These are phyloP conservation scores for Euphrasia arctica DNA, from an alignment of 305 asterid species.

Conservation along the genomic window DNA sequence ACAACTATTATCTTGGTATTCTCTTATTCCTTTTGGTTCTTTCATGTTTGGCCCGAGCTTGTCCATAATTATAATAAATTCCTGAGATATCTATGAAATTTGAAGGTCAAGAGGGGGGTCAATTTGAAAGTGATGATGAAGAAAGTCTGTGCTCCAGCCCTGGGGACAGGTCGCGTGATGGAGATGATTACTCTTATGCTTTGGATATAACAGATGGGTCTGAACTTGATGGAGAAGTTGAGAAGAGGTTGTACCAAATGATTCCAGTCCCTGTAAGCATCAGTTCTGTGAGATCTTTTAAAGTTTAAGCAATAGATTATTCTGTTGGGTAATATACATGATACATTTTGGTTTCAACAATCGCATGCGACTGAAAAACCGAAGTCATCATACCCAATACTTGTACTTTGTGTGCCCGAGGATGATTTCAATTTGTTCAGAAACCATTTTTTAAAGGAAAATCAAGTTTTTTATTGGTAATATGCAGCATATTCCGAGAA, in stretches of 20 bases:
- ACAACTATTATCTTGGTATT: slow-evolving; percentile 49
- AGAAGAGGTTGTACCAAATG: slow-evolving; percentile 80
- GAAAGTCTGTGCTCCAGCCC: slow-evolving; percentile 71
- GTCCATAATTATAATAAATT: slow-evolving; percentile 23
- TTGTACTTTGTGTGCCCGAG: slow-evolving; percentile 21
- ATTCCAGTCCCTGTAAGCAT: slow-evolving; percentile 73
- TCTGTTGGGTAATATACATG: neutral
- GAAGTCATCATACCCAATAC: neutral
- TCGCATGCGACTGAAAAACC: slow-evolving; percentile 12
- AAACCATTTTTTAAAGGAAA: slow-evolving; percentile 4
- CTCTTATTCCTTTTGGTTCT: slow-evolving; percentile 25
- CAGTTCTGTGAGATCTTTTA: slow-evolving; percentile 20
- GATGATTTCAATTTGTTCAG: slow-evolving; percentile 22
- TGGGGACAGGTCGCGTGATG: slow-evolving; percentile 64
- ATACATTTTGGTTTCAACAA: slow-evolving; percentile 16
- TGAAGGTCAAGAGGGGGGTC: slow-evolving; percentile 48
- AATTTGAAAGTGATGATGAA: slow-evolving; percentile 47
- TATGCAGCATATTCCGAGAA: slow-evolving; percentile 88
- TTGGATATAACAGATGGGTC: slow-evolving; percentile 81
- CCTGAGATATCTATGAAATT: slow-evolving; percentile 26
- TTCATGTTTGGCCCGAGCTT: slow-evolving; percentile 17
- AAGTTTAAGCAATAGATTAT: slow-evolving; percentile 15
- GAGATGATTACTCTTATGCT: slow-evolving; percentile 48
- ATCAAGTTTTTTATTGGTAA: slow-evolving; percentile 29
- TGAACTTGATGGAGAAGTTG: slow-evolving; percentile 87